Evolutionary conservation across 768 basidiomycete species (phyloP).

Genomic region (Kwoniella newhampshirensis): DNA sequence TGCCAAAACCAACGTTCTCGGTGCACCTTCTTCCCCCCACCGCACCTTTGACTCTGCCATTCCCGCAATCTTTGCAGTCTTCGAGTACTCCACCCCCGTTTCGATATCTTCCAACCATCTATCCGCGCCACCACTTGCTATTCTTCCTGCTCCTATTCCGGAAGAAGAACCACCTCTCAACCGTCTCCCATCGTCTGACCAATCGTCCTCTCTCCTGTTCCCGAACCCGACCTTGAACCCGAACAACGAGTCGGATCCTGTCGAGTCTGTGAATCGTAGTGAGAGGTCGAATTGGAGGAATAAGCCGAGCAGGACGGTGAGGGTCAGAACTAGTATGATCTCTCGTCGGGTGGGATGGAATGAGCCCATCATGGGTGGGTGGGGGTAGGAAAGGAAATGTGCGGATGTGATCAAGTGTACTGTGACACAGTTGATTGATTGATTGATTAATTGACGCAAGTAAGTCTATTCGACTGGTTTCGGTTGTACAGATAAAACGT

Average conservation of each 20-base stretch:
- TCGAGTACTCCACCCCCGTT: constrained; percentile 26
- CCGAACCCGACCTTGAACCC: constrained; percentile 34
- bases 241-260: constrained; percentile 29
- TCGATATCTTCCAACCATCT: constrained; percentile 37
- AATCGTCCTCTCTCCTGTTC: constrained; percentile 2
- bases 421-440: too few species aligned
- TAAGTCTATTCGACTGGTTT: too few species aligned
- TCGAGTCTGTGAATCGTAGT: constrained; percentile 57
- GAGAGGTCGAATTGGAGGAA: constrained; percentile 73
- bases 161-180: not conserved
- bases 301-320: constrained; percentile 66
- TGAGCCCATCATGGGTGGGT: constrained; percentile 21
- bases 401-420: too few species aligned
- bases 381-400: constrained; percentile 2
- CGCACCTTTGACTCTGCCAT: constrained; percentile 46
- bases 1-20: constrained; percentile 64
- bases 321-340: constrained; percentile 66
- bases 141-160: not conserved
- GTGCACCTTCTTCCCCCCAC: constrained; percentile 43
- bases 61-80: constrained; percentile 28
- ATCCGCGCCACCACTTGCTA: constrained; percentile 17
- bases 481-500: too few species aligned
- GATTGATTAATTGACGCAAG: too few species aligned
- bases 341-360: constrained; percentile 68
- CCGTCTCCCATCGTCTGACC: constrained; percentile 16